These are phyloP conservation scores for Begonia peltatifolia DNA, from an alignment of 306 rosid species.

Conservation along the genomic window DNA sequence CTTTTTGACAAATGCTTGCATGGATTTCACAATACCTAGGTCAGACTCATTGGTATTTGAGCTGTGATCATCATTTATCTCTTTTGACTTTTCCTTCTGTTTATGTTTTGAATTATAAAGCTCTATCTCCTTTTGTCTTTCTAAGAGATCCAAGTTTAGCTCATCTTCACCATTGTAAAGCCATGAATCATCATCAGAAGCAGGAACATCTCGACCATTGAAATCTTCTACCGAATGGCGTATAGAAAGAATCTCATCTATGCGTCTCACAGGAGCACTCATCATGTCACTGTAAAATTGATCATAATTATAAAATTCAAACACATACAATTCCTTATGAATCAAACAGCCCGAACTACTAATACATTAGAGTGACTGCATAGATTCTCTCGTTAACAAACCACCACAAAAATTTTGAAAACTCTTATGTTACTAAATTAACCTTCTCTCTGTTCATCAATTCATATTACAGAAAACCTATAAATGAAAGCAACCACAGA, in stretches of 20 bases:
- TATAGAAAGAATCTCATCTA: constrained; percentile 72
- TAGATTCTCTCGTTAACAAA: no score
- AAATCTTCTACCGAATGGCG: constrained; percentile 51
- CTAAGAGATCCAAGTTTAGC: constrained; percentile 55
- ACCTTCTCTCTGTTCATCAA: no score
- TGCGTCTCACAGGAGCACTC: constrained; percentile 77
- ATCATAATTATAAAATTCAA: no score
- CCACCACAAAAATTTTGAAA: no score
- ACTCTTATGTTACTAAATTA: no score
- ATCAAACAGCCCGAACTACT: no score
- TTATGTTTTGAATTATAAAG: constrained; percentile 46
- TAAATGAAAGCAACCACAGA: no score
- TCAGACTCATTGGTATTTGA: constrained; percentile 37
- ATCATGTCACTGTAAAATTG: constrained; percentile 55
- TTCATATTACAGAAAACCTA: no score
- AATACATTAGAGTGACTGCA: no score
- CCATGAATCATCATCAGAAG: constrained; percentile 85
- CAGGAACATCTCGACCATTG: constrained; percentile 45
- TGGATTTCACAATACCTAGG: constrained; percentile 57
- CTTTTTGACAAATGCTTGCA: constrained; percentile 69
- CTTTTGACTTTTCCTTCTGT: constrained; percentile 45
- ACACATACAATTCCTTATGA: no score
- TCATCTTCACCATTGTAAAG: constrained; percentile 79
- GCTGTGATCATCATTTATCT: constrained; percentile 32
- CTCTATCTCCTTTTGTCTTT: constrained; percentile 89